These are phyloP conservation scores for Stereum hirsutum DNA, from an alignment of 1,284 basidiomycete species.

Conservation along the genomic window DNA sequence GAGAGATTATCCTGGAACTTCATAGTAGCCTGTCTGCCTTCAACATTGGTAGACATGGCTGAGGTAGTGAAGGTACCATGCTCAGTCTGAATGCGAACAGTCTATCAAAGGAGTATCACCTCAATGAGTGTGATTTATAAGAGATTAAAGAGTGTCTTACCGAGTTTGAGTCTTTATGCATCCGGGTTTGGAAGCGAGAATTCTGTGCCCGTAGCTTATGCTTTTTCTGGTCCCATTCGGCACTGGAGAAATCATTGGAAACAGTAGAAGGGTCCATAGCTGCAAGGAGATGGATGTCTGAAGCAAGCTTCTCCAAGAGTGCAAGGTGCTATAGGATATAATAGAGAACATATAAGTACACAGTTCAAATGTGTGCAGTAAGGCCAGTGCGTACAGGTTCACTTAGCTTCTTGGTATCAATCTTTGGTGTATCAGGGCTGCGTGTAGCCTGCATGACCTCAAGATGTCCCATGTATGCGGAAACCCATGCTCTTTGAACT, in stretches of 20 bases:
- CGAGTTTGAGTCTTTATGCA: background rate
- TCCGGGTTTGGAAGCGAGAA: slow-evolving; percentile 9
- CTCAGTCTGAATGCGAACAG: no score
- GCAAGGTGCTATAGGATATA: slow-evolving; percentile 14
- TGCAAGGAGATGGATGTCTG: slow-evolving; percentile 38
- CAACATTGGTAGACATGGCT: slow-evolving; percentile 19
- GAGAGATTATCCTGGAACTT: slow-evolving; percentile 8
- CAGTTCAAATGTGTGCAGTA: background rate
- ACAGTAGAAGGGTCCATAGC: slow-evolving; percentile 32
- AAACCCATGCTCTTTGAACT: slow-evolving; percentile 46
- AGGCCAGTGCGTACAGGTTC: slow-evolving; percentile 5
- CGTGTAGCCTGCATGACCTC: slow-evolving; percentile 25
- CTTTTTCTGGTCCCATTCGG: slow-evolving; percentile 15
- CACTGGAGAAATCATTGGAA: slow-evolving; percentile 27
- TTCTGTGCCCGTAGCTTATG: slow-evolving; percentile 22
- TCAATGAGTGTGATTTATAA: background rate
- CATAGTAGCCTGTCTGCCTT: slow-evolving; percentile 17
- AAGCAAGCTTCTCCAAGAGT: slow-evolving; percentile 38
- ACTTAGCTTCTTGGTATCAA: slow-evolving; percentile 9
- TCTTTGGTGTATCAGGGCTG: slow-evolving; percentile 8
- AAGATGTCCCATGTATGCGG: slow-evolving; percentile 26
- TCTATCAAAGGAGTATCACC: no score
- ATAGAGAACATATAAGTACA: background rate
- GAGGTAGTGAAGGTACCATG: slow-evolving; percentile 14
- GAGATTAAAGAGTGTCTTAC: background rate